Conservation (phyloP, 1,284 basidiomycete species). For the Tetrapyrgos nigripes region DNA sequence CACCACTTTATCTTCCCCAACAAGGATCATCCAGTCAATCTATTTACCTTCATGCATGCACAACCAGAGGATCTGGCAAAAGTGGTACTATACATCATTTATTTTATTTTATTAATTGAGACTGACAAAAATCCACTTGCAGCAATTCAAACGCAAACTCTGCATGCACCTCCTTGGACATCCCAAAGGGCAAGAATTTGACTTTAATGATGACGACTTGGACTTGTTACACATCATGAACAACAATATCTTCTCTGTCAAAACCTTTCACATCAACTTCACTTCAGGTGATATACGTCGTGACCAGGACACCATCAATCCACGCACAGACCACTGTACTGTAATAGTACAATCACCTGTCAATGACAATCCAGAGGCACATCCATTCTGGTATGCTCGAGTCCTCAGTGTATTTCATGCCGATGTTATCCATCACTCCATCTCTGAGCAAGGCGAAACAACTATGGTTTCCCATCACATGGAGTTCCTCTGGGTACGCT, state of each 20-base stretch:
- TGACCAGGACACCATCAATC: slow-evolving; percentile 31
- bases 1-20: slow-evolving; percentile 1
- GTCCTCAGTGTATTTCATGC: slow-evolving; percentile 29
- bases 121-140: not conserved
- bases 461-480: slow-evolving; percentile 11
- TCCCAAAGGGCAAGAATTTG: slow-evolving; percentile 25
- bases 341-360: slow-evolving; percentile 25
- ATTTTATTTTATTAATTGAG: not conserved
- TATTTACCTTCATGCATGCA: not conserved
- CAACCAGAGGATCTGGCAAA: not conserved
- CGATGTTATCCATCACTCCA: slow-evolving; percentile 8
- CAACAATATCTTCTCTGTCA: slow-evolving; percentile 23
- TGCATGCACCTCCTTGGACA: slow-evolving; percentile 35
- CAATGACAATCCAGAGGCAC: slow-evolving; percentile 4
- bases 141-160: slow-evolving; percentile 34
- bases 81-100: not conserved
- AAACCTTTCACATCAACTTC: slow-evolving; percentile 29
- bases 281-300: slow-evolving; percentile 33
- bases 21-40: not conserved
- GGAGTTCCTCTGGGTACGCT: slow-evolving; percentile 32
- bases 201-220: slow-evolving; percentile 31
- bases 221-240: slow-evolving; percentile 20
- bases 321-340: slow-evolving; percentile 12
- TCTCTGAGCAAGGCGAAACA: not conserved
- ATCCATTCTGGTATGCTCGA: slow-evolving; percentile 30